Base-by-base conservation (phyloP, 2,329 filamentous ascomycete species). In the Fusarium camptoceras region DNA sequence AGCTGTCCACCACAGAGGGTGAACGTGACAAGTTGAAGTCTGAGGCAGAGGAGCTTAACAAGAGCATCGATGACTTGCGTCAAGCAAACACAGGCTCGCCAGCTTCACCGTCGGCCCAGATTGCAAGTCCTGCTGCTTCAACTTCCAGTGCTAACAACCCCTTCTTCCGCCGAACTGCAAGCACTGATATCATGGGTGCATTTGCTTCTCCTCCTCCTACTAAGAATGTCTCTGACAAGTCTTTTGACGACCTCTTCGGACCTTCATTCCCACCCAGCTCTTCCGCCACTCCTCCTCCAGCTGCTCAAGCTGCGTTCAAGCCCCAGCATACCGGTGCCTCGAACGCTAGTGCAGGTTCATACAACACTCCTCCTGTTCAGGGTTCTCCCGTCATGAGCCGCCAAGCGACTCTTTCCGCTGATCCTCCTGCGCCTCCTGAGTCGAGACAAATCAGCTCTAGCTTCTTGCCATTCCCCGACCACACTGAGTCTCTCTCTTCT, bases 181-280 rank as follows among this genome's bases (percentile, higher is more conserved):
- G 89, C 79, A 85, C 87, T 41, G 86, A 89, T 69, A 85, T 89
- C 62, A 85, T 87, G 81, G 83, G 84, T 42, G 81, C 85, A 16
- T 89, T 88, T 65, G 77, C 82, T 30, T 82, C 85, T 14, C 82
- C 85, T 15, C 80, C 85, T 14, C 75, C 81, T 42, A 66, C 63
- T 5, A 81, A 82, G 72, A 81, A 83, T 49, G 83, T 84, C 59
- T 83, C 85, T 50, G 90, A 93, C 70, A 90, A 87, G 79, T 89
- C 90, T 6, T 97, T 97, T 78, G 93, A 97, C 77, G 94, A 92
- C 75, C 89, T 97, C 46, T 97, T 97, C 79, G 94, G 94, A 3
- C 89, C 91, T 48, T 85, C 91, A 2, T 89, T 89, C 73, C 81
- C 82, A 18, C 78, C 82, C 15, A 81, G 81, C 67, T 77, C 82